phyloP scores from a whole-genome alignment of 352 stramenopile genomes.

The Phytophthora parvispora region DNA sequence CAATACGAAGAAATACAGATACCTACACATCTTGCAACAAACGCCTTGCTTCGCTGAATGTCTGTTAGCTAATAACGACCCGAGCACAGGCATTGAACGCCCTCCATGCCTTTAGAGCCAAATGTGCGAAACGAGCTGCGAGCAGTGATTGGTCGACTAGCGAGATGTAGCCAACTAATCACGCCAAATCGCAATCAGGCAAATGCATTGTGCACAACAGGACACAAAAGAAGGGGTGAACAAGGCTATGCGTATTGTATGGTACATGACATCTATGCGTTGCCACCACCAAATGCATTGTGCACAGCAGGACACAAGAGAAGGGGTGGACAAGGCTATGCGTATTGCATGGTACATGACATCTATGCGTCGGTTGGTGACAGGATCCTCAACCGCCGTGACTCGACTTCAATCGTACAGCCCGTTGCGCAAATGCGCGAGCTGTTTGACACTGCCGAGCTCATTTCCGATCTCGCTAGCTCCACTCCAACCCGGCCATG shows the following conservation, averaged over 20 bases:
- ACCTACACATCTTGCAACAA: neutral
- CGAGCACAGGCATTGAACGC: too few relatives aligned
- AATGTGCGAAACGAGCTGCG: neutral
- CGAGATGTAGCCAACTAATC: conserved; percentile 19
- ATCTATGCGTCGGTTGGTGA: conserved; percentile 16
- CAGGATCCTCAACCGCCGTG: conserved; percentile 1
- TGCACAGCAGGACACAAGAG: conserved; percentile 7
- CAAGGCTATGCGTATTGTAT: neutral
- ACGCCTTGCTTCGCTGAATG: neutral
- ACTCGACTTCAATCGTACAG: neutral
- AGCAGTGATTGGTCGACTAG: conserved; percentile 11
- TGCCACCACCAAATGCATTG: neutral
- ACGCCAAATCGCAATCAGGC: neutral
- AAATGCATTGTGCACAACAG: neutral
- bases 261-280: conserved; percentile 8
- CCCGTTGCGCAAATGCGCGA: neutral
- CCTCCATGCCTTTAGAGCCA: neutral
- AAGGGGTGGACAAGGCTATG: neutral
- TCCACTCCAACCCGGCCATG: conserved; percentile 8
- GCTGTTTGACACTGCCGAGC: neutral
- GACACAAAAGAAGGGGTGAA: conserved; percentile 8
- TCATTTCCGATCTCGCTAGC: conserved; percentile 13
- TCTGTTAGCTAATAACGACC: neutral
- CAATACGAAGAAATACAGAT: conserved; percentile 2
- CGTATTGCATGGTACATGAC: neutral